phyloP scores from a whole-genome alignment of 805 yeast species.

The Lipomyces lipofer region DNA sequence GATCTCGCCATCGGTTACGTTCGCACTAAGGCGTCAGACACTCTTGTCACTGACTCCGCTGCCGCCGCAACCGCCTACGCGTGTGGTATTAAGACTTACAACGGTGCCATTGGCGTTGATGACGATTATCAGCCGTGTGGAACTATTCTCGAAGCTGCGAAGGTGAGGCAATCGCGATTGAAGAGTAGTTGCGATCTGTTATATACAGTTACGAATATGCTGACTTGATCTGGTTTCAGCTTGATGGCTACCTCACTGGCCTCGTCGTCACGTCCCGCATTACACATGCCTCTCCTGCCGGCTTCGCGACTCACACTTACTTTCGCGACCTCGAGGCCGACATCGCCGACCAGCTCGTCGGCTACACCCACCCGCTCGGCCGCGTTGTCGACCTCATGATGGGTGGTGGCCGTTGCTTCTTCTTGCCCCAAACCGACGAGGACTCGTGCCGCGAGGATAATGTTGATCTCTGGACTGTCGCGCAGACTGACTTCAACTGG shows the following conservation, averaged over 20 bases:
- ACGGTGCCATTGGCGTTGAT: constrained; percentile 89
- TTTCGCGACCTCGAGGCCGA: constrained; percentile 75
- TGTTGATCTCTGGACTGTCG: constrained; percentile 66
- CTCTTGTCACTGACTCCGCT: constrained; percentile 89
- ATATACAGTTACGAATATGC: not conserved
- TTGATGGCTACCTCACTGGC: constrained; percentile 80
- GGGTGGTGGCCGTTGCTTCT: constrained; percentile 83
- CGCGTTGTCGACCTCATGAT: constrained; percentile 77
- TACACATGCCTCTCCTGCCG: constrained; percentile 95
- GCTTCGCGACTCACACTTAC: constrained; percentile 78
- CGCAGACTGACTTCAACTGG: constrained; percentile 51
- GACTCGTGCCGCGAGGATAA: constrained; percentile 75
- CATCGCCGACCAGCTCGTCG: constrained; percentile 86
- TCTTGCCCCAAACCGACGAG: constrained; percentile 51
- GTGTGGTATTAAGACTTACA: constrained; percentile 78
- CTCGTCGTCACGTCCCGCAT: constrained; percentile 88
- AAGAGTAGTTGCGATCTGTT: constrained; percentile 8
- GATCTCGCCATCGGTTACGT: constrained; percentile 76
- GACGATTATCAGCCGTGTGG: constrained; percentile 75
- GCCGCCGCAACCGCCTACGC: constrained; percentile 97
- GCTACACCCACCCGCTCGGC: constrained; percentile 71
- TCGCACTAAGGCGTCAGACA: constrained; percentile 74
- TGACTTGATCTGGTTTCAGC: constrained; percentile 23
- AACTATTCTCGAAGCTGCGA: constrained; percentile 83
- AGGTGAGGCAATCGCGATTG: constrained; percentile 36